Conservation (phyloP, 345 rosid species). For the Camelina neglecta region DNA sequence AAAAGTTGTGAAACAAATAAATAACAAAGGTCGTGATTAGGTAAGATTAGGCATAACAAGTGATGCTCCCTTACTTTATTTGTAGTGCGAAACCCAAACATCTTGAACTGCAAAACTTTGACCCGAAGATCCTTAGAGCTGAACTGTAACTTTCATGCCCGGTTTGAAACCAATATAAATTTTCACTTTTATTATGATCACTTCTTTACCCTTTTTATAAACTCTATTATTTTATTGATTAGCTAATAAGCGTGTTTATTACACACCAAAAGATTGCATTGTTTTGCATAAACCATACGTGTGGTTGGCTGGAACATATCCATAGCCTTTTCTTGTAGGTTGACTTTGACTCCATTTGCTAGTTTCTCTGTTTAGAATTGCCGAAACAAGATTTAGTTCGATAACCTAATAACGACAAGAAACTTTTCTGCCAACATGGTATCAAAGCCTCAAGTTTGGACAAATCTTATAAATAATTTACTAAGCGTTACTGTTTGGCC, state of each 20-base stretch:
- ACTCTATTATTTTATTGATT: not conserved
- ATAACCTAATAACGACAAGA: not conserved
- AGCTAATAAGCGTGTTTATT: constrained; percentile 14
- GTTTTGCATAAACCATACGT: constrained; percentile 18
- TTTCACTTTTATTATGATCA: not conserved
- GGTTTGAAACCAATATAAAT: not conserved
- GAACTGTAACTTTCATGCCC: constrained; percentile 15
- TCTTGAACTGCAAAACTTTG: constrained; percentile 31
- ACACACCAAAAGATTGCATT: constrained; percentile 5
- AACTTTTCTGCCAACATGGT: not conserved
- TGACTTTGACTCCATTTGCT: constrained; percentile 11
- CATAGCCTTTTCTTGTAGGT: constrained; percentile 29
- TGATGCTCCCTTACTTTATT: constrained; percentile 24
- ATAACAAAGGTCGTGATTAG: constrained; percentile 18
- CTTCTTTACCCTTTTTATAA: not conserved
- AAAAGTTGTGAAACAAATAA: not conserved
- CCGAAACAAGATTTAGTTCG: not conserved
- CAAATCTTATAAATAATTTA: not conserved
- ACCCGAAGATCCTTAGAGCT: not conserved
- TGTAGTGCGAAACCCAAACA: constrained; percentile 32
- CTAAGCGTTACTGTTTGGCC: not conserved
- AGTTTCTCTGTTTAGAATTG: not conserved
- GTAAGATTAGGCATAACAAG: constrained; percentile 19
- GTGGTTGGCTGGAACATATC: constrained; percentile 21
- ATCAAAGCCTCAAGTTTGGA: not conserved